These are phyloP conservation scores for Wilhelminamyces savonicus DNA, from an alignment of 805 yeast genomes.

Conservation along the genomic window DNA sequence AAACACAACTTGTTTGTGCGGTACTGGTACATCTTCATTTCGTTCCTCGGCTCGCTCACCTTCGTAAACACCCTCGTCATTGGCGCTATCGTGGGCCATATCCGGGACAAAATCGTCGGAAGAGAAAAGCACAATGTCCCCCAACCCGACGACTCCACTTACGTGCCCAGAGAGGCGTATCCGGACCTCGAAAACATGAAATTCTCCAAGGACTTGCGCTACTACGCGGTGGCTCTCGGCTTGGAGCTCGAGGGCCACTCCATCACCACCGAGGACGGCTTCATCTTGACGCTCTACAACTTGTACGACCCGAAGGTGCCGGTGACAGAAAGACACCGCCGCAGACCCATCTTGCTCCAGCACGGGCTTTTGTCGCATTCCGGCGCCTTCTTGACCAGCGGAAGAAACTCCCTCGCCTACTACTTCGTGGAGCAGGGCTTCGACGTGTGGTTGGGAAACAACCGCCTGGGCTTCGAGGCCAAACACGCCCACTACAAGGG, in stretches of 20 bases:
- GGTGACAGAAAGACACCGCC: slow-evolving; percentile 18
- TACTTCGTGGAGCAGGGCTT: slow-evolving; percentile 49
- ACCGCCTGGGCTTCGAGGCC: slow-evolving; percentile 80
- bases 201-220: slow-evolving; percentile 43
- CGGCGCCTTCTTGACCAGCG: slow-evolving; percentile 81
- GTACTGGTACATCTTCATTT: slow-evolving; percentile 13
- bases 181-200: slow-evolving; percentile 29
- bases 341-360: slow-evolving; percentile 64
- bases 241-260: slow-evolving; percentile 53
- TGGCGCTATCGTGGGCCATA: slow-evolving; percentile 26
- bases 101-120: slow-evolving; percentile 21
- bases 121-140: slow-evolving; percentile 19
- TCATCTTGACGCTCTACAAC: slow-evolving; percentile 58
- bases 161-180: slow-evolving; percentile 26
- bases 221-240: slow-evolving; percentile 60
- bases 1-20: slow-evolving; percentile 15
- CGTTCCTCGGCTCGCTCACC: slow-evolving; percentile 21
- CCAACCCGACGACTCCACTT: slow-evolving; percentile 11
- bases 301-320: slow-evolving; percentile 44
- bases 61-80: slow-evolving; percentile 18
- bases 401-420: slow-evolving; percentile 69
- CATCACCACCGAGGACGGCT: slow-evolving; percentile 76
- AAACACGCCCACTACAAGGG: slow-evolving; percentile 40
- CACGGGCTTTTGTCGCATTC: slow-evolving; percentile 89
- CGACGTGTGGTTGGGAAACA: slow-evolving; percentile 91